phyloP scores from a whole-genome alignment of 495 filamentous ascomycete genomes.

The Trichoderma asperelloides region DNA sequence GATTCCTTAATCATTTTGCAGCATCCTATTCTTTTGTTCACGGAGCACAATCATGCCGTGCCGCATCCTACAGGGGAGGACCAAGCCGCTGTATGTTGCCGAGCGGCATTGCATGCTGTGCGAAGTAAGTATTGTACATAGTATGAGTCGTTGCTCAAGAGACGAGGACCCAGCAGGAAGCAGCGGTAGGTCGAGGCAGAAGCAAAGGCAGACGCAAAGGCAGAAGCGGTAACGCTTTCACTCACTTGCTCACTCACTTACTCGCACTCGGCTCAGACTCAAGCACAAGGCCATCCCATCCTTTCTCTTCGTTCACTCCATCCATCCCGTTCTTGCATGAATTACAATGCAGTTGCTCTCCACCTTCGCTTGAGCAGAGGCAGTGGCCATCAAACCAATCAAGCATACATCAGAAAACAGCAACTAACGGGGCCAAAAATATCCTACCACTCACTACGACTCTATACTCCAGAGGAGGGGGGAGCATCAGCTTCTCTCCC shows the following conservation, averaged over 20 bases:
- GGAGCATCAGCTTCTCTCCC: not conserved
- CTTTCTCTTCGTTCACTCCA: not conserved
- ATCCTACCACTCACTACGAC: not conserved
- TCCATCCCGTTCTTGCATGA: not conserved
- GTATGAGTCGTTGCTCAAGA: not conserved
- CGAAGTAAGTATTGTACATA: not conserved
- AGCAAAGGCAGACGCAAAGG: not conserved
- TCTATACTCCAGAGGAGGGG: not conserved
- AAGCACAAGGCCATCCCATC: not conserved
- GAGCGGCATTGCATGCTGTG: not conserved
- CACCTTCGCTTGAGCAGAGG: not conserved
- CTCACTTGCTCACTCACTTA: not conserved
- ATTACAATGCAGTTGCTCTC: not conserved
- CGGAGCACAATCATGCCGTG: not conserved
- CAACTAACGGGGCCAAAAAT: no score
- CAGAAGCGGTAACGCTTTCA: not conserved
- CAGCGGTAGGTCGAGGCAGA: no score
- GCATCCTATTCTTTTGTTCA: not conserved
- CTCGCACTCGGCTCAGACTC: not conserved
- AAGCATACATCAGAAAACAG: not conserved
- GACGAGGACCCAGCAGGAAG: not conserved
- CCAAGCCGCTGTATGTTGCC: not conserved
- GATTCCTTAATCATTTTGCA: not conserved
- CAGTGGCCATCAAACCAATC: not conserved
- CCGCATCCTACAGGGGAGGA: not conserved